A percentile compares a stretch with the other conserved stretches of the same genome.
phyloP scores from a whole-genome alignment of 2,329 filamentous ascomycete genomes.

The Pseudogymnoascus verrucosus region DNA sequence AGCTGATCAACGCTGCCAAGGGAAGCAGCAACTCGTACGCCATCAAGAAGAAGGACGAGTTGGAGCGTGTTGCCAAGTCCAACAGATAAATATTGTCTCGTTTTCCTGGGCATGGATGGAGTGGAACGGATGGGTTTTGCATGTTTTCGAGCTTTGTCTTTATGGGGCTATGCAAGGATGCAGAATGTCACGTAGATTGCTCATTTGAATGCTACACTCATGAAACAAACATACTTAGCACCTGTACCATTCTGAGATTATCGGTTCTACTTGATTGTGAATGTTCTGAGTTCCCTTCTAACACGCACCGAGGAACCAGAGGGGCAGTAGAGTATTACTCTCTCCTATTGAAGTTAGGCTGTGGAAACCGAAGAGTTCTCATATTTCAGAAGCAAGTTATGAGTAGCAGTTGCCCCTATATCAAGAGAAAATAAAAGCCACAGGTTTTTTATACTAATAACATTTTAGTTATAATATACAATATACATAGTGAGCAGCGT shows the following conservation, averaged over 20 bases:
- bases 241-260: background rate
- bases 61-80: conserved; percentile 99
- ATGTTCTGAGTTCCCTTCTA: background rate
- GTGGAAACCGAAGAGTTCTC: background rate
- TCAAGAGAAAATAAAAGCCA: background rate
- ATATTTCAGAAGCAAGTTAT: background rate
- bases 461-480: background rate
- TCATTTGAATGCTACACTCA: conserved; percentile 20
- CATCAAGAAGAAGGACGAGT: conserved; percentile 99
- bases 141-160: conserved; percentile 25
- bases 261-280: background rate
- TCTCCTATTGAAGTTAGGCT: background rate
- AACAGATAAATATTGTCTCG: conserved; percentile 75
- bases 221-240: conserved; percentile 13
- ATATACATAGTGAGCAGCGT: background rate
- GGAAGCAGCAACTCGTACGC: conserved; percentile 99
- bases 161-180: conserved; percentile 25
- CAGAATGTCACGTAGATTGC: conserved; percentile 28
- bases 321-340: background rate
- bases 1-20: conserved; percentile 99
- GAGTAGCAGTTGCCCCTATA: background rate
- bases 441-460: background rate
- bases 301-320: background rate
- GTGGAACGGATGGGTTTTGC: conserved; percentile 10
- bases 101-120: conserved; percentile 25